Evolutionary conservation across 352 stramenopile species (phyloP).

Genomic region (Stephanocyclus meneghinianus): DNA sequence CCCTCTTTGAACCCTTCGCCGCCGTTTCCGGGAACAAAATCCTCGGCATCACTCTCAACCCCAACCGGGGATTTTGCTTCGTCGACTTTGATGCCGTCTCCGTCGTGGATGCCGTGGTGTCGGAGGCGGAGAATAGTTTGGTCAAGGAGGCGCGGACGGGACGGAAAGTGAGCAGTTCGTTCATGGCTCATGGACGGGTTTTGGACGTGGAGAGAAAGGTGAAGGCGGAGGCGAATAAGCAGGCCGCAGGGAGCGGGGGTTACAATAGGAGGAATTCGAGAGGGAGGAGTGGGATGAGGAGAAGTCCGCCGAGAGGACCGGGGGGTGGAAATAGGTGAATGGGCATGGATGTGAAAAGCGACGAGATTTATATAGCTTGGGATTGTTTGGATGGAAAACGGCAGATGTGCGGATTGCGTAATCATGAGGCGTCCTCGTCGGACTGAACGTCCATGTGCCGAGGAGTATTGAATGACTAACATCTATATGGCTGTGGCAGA

Average conservation of each 20-base stretch:
- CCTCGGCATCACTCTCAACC: conserved; percentile 68
- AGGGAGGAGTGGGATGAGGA: conserved; percentile 29
- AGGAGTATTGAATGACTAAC: too few relatives aligned
- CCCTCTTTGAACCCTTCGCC: conserved; percentile 74
- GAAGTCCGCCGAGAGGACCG: conserved; percentile 39
- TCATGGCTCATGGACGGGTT: conserved; percentile 66
- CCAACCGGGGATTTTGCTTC: conserved; percentile 72
- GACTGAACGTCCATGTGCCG: too few relatives aligned
- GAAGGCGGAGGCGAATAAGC: conserved; percentile 15
- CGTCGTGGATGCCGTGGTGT: conserved; percentile 54
- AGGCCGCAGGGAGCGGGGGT: conserved; percentile 23
- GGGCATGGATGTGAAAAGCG: not conserved
- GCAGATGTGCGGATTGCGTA: not conserved
- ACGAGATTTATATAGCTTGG: not conserved
- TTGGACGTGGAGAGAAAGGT: conserved; percentile 78
- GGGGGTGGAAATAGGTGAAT: conserved; percentile 24
- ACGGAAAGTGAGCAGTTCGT: conserved; percentile 51
- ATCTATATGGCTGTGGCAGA: too few relatives aligned
- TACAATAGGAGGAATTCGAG: conserved; percentile 29
- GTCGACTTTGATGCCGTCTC: conserved; percentile 73
- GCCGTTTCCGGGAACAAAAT: conserved; percentile 60
- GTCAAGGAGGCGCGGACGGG: conserved; percentile 47
- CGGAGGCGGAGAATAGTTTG: conserved; percentile 33
- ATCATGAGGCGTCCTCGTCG: too few relatives aligned
- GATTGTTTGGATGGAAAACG: not conserved